phyloP scores from a whole-genome alignment of 2,329 filamentous ascomycete genomes.

The Cladobotryum mycophilum region DNA sequence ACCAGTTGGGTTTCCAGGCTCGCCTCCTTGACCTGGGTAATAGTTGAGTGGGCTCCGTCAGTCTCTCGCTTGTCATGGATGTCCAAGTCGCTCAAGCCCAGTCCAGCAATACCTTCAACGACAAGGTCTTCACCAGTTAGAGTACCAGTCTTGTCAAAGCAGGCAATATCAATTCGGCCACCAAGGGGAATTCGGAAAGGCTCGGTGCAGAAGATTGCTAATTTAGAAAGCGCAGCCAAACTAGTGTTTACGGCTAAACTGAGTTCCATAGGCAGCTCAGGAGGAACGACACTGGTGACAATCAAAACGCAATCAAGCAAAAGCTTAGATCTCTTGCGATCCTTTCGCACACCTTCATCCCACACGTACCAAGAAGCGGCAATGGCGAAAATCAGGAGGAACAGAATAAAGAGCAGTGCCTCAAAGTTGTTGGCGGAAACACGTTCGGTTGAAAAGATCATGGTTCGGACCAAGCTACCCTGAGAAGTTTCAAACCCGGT shows the following conservation, averaged over 20 bases:
- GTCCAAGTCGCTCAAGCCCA: constrained; percentile 64
- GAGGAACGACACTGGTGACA: constrained; percentile 95
- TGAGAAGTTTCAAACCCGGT: constrained; percentile 98
- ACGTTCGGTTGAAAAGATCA: constrained; percentile 99
- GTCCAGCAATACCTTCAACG: constrained; percentile 90
- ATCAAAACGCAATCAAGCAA: constrained; percentile 96
- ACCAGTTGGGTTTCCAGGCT: constrained; percentile 83
- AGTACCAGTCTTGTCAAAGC: constrained; percentile 98
- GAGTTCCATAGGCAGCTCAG: constrained; percentile 96
- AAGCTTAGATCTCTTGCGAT: constrained; percentile 95
- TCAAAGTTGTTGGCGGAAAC: constrained; percentile 98
- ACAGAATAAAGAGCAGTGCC: constrained; percentile 94
- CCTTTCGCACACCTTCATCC: constrained; percentile 89
- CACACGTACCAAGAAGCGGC: constrained; percentile 99
- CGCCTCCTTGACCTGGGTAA: constrained; percentile 64
- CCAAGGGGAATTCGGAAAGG: constrained; percentile 97
- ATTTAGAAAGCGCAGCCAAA: constrained; percentile 87
- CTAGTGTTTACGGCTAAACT: constrained; percentile 97
- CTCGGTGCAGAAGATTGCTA: constrained; percentile 97
- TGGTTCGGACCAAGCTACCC: constrained; percentile 92
- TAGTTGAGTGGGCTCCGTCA: constrained; percentile 76
- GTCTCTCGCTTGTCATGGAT: constrained; percentile 60
- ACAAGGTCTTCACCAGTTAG: constrained; percentile 94
- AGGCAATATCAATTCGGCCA: constrained; percentile 90
- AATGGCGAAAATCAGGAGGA: constrained; percentile 91